A percentile compares a stretch with the other conserved stretches of the same genome.
phyloP scores from a whole-genome alignment of 2,329 filamentous ascomycete genomes.

The Xylaria arbuscula region DNA sequence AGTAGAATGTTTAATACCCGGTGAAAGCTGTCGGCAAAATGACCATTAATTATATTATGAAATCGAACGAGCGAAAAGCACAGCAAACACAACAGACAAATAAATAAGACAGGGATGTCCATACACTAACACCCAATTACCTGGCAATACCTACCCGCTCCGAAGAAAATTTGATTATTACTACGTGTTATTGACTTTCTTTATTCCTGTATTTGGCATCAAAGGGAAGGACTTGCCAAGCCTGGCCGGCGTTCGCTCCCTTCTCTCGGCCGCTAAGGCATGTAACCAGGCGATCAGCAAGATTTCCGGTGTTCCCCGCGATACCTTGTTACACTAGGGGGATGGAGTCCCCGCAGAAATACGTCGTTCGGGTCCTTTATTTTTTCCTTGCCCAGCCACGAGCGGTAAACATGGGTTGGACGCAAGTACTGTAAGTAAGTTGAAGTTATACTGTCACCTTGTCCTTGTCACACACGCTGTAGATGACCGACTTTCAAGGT shows the following conservation, averaged over 20 bases:
- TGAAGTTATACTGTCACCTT: no score
- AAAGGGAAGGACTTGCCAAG: slow-evolving; percentile 12
- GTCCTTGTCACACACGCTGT: no score
- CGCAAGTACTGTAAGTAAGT: no score
- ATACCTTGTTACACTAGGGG: slow-evolving; percentile 32
- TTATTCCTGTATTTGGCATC: slow-evolving; percentile 9
- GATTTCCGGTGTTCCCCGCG: slow-evolving; percentile 41
- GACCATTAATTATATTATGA: not conserved
- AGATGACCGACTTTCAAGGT: slow-evolving; percentile 7
- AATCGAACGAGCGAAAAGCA: not conserved
- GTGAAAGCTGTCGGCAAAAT: not conserved
- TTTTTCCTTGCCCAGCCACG: slow-evolving; percentile 16
- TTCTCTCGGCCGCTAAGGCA: slow-evolving; percentile 41
- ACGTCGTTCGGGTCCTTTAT: not conserved
- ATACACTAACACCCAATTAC: not conserved
- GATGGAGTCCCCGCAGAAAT: slow-evolving; percentile 37
- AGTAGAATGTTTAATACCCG: not conserved
- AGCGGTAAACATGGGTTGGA: no score
- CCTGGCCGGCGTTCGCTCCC: slow-evolving; percentile 8
- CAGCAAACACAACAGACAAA: slow-evolving; percentile 16
- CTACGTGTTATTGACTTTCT: not conserved
- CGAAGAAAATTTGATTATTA: not conserved
- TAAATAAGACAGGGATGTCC: not conserved
- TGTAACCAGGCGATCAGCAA: slow-evolving; percentile 43
- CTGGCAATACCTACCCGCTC: not conserved